Evolutionary conservation across 306 rosid species (phyloP).

Genomic region (Potentilla sterilis): DNA sequence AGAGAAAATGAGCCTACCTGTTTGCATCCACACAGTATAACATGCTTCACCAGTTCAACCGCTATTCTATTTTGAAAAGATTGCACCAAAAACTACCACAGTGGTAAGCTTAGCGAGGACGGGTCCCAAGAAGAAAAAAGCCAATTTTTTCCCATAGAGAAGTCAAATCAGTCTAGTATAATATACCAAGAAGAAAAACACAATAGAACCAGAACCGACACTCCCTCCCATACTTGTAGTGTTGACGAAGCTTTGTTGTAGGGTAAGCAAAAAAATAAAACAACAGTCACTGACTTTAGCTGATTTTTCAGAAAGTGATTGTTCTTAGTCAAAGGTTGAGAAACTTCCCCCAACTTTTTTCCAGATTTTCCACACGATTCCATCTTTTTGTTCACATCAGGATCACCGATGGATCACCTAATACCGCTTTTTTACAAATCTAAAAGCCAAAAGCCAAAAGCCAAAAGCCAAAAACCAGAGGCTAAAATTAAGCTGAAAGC

Average conservation of each 20-base stretch:
- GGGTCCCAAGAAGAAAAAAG: conserved; percentile 34
- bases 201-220: conserved; percentile 46
- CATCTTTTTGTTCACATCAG: conserved; percentile 14
- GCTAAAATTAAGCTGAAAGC: not conserved
- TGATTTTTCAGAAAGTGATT: conserved; percentile 32
- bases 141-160: not conserved
- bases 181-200: conserved; percentile 19
- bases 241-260: conserved; percentile 36
- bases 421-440: not conserved
- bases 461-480: not conserved
- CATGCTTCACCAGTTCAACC: conserved; percentile 16
- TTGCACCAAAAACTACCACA: conserved; percentile 13
- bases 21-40: conserved; percentile 9
- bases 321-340: conserved; percentile 49
- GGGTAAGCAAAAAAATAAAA: conserved; percentile 27
- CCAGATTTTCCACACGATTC: not conserved
- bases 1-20: conserved; percentile 32
- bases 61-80: conserved; percentile 46
- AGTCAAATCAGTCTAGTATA: conserved; percentile 34
- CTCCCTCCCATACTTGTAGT: conserved; percentile 34
- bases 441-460: not conserved
- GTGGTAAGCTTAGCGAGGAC: not conserved
- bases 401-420: not conserved
- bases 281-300: conserved; percentile 3
- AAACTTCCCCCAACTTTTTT: conserved; percentile 25